Evolutionary conservation across 2,329 filamentous ascomycete species (phyloP), one percentile per base, ranked within the genome.

Genomic region (Pezicula rhizophila): DNA sequence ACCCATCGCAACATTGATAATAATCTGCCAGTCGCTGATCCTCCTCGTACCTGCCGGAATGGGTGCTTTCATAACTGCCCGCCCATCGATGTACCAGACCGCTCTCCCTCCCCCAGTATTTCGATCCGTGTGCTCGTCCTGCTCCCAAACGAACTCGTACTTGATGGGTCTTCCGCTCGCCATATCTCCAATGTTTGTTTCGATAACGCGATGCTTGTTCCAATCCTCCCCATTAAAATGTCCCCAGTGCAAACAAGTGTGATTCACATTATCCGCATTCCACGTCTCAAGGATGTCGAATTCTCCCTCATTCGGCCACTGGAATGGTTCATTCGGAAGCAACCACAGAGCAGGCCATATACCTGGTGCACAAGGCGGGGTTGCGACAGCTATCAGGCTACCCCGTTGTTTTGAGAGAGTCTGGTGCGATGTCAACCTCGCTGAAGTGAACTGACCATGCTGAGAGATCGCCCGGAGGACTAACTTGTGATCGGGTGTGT

Each of bases 311-410:
- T 65, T 70, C 0, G 79, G 79, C 79, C 79, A 82, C 0, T 65
- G 63, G 56, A 81, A 82, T 0, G 78, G 79, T 54, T 82, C 76
- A 28, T 69, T 63, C 0, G 79, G 79, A 5, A 82, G 66, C 46
- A 82, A 70, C 79, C 79, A 82, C 57, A 81, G 80, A 0, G 79
- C 79, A 1, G 79, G 79, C 79, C 79, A 82, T 42, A 82, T 75
- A 4, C 79, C 79, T 2, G 67, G 60, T 0, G 78, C 78, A 46
- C 73, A 76, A 0, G 79, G 79, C 1, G 76, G 70, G 0, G 68
- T 66, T 10, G 80, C 69, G 1, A 72, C 69, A 2, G 74, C 78
- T 2, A 72, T 72, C 38, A 82, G 60, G 43, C 73, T 78, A 25
- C 79, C 79, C 28, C 73, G 67, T 38, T 76, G 68, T 2, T 75